Conservation (phyloP, 371 early-diverging fungal genomes). For the Mortierella sp. region DNA sequence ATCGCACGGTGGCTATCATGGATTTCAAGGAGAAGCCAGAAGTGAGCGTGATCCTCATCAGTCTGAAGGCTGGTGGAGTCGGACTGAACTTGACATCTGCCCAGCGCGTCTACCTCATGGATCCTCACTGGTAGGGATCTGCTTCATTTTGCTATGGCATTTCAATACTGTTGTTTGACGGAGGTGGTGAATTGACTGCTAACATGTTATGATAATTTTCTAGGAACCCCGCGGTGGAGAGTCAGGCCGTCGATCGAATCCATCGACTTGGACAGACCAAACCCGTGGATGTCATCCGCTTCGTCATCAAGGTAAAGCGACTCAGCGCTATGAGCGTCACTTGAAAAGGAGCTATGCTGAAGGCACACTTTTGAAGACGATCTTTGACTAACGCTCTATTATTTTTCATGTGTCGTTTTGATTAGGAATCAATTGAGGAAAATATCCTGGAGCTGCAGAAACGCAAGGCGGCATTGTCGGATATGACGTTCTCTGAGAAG, state of each 20-base stretch:
- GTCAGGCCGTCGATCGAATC: slow-evolving; percentile 91
- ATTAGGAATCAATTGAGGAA: slow-evolving; percentile 62
- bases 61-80: slow-evolving; percentile 90
- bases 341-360: too few species aligned
- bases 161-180: too few species aligned
- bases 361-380: too few species aligned
- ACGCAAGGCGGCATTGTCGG: slow-evolving; percentile 49
- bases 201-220: neutral
- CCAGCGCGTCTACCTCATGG: slow-evolving; percentile 77
- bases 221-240: slow-evolving; percentile 84
- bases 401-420: slow-evolving; percentile 45
- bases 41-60: slow-evolving; percentile 80
- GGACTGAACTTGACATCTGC: slow-evolving; percentile 92
- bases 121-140: slow-evolving; percentile 66
- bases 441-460: slow-evolving; percentile 56
- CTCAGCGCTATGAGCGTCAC: too few species aligned
- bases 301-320: slow-evolving; percentile 61
- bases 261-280: slow-evolving; percentile 71
- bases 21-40: slow-evolving; percentile 64
- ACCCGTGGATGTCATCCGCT: slow-evolving; percentile 64
- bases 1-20: slow-evolving; percentile 71
- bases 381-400: neutral
- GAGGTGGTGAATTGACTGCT: too few species aligned
- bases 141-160: too few species aligned
- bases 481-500: slow-evolving; percentile 57